Base-by-base conservation (phyloP, 352 stramenopile genomes). In the Pythium volutum region DNA sequence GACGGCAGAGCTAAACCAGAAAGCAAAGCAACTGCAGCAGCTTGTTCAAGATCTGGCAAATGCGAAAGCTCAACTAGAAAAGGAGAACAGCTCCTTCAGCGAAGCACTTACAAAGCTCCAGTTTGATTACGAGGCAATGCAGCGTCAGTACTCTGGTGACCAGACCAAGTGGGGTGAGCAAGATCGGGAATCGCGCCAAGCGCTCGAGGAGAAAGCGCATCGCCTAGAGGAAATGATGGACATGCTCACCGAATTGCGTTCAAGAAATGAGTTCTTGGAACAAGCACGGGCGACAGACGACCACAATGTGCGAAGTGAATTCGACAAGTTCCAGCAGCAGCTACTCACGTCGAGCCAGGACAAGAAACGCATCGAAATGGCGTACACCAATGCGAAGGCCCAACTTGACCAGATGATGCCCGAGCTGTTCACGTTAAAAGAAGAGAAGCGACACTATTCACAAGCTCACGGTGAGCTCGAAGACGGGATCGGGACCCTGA, bases 211-310 rank as follows among this genome's bases (percentile, higher is more conserved):
- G 7, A 89, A 87, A 46, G 78, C 67, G 0, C 57, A 59, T 20
- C 70, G 74, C 3, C 73, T 87, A 16, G 70, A 79, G 23, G 80
- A 89, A 45, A 89, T 89, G 80, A 70, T 91, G 55, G 73, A 74
- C 2, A 74, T 88, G 68, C 62, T 88, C 15, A 85, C 74, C 29
- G 76, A 91, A 42, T 42, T 87, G 4, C 73, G 76, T 15, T 63
- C 73, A 31, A 73, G 81, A 54, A 66, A 70, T 5, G 77, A 86
- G 36, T 74, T 75, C 53, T 52, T 87, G 14, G 74, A 88, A 53
- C 74, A 87, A 67, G 33, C 66, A n/a, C 67, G 70, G 11, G 57
- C 67, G 4, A 71, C 70, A 18, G 76, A 87, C 8, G 64, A 72
- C 10, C 68, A 83, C 12, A 67, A 66, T 41, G 53, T 62, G 14